Conservation (phyloP, 1,284 basidiomycete species). For the Boletus coffeatus region DNA sequence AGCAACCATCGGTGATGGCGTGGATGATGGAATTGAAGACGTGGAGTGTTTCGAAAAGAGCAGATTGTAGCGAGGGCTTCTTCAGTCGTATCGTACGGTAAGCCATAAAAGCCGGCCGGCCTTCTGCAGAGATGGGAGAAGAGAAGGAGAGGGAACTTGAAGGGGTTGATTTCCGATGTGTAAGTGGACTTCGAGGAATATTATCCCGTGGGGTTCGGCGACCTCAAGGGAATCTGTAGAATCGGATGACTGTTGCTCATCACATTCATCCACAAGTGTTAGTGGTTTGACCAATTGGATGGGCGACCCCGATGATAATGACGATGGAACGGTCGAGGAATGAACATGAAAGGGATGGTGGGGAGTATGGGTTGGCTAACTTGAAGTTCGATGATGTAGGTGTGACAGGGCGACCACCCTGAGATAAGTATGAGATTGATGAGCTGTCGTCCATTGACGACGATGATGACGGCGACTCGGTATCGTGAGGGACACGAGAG, state of each 20-base stretch:
- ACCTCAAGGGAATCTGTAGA: slow-evolving; percentile 23
- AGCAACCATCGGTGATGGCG: slow-evolving; percentile 14
- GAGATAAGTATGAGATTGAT: slow-evolving; percentile 27
- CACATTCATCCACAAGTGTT: slow-evolving; percentile 22
- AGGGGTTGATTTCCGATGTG: slow-evolving; percentile 35
- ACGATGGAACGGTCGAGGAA: slow-evolving; percentile 35
- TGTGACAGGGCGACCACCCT: slow-evolving; percentile 29
- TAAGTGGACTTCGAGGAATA: slow-evolving; percentile 29
- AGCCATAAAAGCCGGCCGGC: slow-evolving; percentile 24
- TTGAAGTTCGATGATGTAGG: slow-evolving; percentile 37
- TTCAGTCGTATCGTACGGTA: slow-evolving; percentile 38
- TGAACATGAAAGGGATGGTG: slow-evolving; percentile 41
- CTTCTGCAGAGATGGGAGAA: slow-evolving; percentile 26
- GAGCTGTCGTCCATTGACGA: slow-evolving; percentile 28
- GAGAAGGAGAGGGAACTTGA: slow-evolving; percentile 31
- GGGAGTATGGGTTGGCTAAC: slow-evolving; percentile 29
- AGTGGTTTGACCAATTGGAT: slow-evolving; percentile 27
- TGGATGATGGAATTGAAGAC: slow-evolving; percentile 30
- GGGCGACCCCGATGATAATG: slow-evolving; percentile 37
- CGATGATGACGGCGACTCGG: slow-evolving; percentile 24
- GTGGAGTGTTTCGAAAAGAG: slow-evolving; percentile 47
- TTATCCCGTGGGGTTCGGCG: slow-evolving; percentile 29
- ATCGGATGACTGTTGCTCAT: slow-evolving; percentile 17
- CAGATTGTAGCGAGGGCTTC: slow-evolving; percentile 48
- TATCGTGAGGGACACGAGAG: slow-evolving; percentile 12